Conservation (phyloP, 2,329 filamentous ascomycete species). For the Cytospora chrysosperma region DNA sequence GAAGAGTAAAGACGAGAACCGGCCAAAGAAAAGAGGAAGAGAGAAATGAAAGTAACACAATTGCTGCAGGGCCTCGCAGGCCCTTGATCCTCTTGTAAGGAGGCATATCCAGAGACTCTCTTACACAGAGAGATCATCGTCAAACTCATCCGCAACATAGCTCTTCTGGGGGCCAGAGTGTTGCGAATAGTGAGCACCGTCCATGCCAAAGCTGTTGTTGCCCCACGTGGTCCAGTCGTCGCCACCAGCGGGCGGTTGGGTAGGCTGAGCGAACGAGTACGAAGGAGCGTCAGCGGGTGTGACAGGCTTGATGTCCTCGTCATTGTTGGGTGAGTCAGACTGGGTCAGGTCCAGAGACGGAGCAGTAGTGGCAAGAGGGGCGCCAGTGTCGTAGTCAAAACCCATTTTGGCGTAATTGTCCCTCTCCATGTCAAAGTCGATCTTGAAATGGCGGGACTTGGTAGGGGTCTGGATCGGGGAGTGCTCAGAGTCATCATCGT, state of each 20-base stretch:
- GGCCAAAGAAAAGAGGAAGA: not conserved
- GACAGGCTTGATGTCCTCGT: constrained; percentile 12
- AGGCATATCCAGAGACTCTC: not conserved
- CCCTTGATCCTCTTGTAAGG: not conserved
- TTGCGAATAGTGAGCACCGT: not conserved
- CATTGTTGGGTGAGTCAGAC: constrained; percentile 23
- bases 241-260: not conserved
- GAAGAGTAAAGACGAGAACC: not conserved
- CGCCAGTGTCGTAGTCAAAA: not conserved
- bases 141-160: not conserved
- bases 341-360: constrained; percentile 25
- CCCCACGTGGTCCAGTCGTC: not conserved
- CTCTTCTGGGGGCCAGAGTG: not conserved
- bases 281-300: constrained; percentile 1
- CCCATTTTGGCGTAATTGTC: not conserved
- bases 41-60: not conserved
- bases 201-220: not conserved
- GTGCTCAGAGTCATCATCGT: constrained; percentile 6
- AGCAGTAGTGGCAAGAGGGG: not conserved
- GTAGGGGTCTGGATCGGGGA: not conserved
- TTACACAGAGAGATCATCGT: constrained; percentile 3
- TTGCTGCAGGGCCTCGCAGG: not conserved
- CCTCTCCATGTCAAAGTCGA: not conserved
- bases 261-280: constrained; percentile 4
- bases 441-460: not conserved